Percentiles rank a stretch among this genome's conserved stretches.
Evolutionary conservation across 2,329 filamentous ascomycete species (phyloP).

Genomic region (Penicillium olsonii): DNA sequence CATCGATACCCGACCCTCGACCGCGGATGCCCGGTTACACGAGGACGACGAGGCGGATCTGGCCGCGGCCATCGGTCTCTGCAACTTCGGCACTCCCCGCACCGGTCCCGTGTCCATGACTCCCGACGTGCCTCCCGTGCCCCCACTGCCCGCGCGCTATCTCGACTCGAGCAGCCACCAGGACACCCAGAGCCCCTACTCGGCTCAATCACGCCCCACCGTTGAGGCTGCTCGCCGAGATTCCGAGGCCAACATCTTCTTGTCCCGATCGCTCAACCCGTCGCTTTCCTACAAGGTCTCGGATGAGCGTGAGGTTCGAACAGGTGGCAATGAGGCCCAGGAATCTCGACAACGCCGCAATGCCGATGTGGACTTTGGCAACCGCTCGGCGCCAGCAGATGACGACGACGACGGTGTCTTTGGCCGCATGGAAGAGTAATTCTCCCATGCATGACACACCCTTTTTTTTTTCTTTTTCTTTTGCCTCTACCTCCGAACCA

Average conservation of each 20-base stretch:
- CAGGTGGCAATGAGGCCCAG: conserved; percentile 59
- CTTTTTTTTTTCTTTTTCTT: neutral
- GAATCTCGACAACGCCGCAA: conserved; percentile 37
- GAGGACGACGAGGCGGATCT: conserved; percentile 85
- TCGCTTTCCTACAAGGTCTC: conserved; percentile 51
- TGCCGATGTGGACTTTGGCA: conserved; percentile 38
- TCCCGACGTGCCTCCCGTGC: conserved; percentile 80
- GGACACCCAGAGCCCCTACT: conserved; percentile 60
- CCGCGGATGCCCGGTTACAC: conserved; percentile 72
- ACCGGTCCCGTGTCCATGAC: conserved; percentile 64
- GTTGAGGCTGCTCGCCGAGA: conserved; percentile 35
- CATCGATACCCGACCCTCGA: conserved; percentile 73
- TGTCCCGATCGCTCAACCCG: conserved; percentile 46
- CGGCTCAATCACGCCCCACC: conserved; percentile 49
- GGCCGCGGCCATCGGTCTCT: conserved; percentile 83
- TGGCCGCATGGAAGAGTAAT: conserved; percentile 89
- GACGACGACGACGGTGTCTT: conserved; percentile 96
- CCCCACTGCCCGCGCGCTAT: conserved; percentile 80
- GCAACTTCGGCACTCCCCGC: conserved; percentile 82
- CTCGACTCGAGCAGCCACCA: conserved; percentile 61
- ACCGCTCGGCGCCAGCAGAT: conserved; percentile 63
- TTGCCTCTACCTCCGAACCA: conserved; percentile 5
- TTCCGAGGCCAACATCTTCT: conserved; percentile 43
- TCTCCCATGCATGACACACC: neutral
- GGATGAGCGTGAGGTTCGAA: conserved; percentile 64